A percentile compares a stretch with the other conserved stretches of the same genome.
These are phyloP conservation scores for Geotrichum phurueaensis DNA, from an alignment of 1,139 yeast species.

Conservation along the genomic window DNA sequence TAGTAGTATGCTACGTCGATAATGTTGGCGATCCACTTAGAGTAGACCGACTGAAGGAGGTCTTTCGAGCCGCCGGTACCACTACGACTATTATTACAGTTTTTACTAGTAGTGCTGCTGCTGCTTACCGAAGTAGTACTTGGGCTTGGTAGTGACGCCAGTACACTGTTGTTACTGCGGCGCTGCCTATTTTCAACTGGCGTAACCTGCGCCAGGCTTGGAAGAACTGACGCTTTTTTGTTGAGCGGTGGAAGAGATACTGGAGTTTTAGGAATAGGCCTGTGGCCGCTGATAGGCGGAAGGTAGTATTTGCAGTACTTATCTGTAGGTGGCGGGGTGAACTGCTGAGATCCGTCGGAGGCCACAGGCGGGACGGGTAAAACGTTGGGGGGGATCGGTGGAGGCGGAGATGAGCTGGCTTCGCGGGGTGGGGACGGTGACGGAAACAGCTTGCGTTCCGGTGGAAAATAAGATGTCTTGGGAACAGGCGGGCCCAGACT, in stretches of 20 bases:
- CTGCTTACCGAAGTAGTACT: neutral
- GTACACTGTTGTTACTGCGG: neutral
- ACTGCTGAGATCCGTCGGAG: neutral
- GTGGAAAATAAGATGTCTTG: neutral
- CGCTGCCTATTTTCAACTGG: neutral
- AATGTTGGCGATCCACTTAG: constrained; percentile 29
- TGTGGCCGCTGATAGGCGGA: constrained; percentile 6
- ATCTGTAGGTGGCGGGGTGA: constrained; percentile 11
- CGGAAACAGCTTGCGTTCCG: constrained; percentile 3
- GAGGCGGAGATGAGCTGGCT: neutral
- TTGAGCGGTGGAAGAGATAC: constrained; percentile 4
- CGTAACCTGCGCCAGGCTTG: neutral
- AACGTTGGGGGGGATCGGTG: neutral
- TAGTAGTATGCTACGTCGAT: constrained; percentile 25
- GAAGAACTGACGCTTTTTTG: neutral
- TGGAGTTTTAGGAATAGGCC: constrained; percentile 1
- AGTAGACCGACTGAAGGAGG: constrained; percentile 28
- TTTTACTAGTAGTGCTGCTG: too few species aligned
- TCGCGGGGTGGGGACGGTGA: neutral
- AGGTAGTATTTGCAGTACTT: constrained; percentile 10
- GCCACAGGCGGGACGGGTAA: constrained; percentile 1
- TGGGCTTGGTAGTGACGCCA: neutral
- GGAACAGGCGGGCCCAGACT: neutral
- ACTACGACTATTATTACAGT: neutral
- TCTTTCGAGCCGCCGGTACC: constrained; percentile 30